A percentile compares a stretch with the other conserved stretches of the same genome.
Evolutionary conservation across 2,329 filamentous ascomycete genomes (phyloP).

Genomic region (Cercospora nicotianae): DNA sequence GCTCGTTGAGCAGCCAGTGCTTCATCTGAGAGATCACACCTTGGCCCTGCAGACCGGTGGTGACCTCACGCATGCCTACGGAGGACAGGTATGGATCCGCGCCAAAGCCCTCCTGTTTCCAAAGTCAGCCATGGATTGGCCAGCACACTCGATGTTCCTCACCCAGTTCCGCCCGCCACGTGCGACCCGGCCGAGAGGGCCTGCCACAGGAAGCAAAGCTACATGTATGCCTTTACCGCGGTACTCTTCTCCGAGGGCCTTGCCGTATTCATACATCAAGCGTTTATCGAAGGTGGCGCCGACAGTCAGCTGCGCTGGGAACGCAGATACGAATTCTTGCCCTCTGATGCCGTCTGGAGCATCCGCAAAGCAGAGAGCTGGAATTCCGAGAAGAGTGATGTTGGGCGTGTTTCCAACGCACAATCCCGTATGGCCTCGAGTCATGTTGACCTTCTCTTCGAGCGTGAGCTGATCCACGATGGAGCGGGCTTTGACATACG

Average conservation of each 20-base stretch:
- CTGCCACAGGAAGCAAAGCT: conserved; percentile 66
- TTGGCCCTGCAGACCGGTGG: conserved; percentile 53
- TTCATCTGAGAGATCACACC: conserved; percentile 47
- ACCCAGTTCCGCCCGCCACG: conserved; percentile 46
- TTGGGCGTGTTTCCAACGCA: conserved; percentile 78
- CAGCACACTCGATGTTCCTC: not conserved
- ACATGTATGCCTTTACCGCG: conserved; percentile 36
- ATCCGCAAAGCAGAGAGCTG: conserved; percentile 46
- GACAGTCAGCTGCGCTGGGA: conserved; percentile 71
- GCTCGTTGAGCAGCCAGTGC: conserved; percentile 57
- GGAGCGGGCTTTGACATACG: conserved; percentile 36
- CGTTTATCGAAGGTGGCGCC: conserved; percentile 55
- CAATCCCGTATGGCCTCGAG: conserved; percentile 34
- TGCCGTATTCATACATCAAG: conserved; percentile 54
- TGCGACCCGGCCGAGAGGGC: conserved; percentile 49
- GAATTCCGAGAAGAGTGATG: conserved; percentile 67
- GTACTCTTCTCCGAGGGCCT: conserved; percentile 51
- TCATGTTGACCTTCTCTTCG: conserved; percentile 40
- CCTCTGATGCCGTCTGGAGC: conserved; percentile 61
- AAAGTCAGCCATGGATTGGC: not conserved
- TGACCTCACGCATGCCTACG: conserved; percentile 51
- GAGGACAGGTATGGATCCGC: conserved; percentile 64
- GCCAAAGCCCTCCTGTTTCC: conserved; percentile 55
- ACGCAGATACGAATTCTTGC: conserved; percentile 74
- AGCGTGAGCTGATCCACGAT: conserved; percentile 40